Conservation (phyloP, 441 rosid genomes). For the Corymbia citriodora region DNA sequence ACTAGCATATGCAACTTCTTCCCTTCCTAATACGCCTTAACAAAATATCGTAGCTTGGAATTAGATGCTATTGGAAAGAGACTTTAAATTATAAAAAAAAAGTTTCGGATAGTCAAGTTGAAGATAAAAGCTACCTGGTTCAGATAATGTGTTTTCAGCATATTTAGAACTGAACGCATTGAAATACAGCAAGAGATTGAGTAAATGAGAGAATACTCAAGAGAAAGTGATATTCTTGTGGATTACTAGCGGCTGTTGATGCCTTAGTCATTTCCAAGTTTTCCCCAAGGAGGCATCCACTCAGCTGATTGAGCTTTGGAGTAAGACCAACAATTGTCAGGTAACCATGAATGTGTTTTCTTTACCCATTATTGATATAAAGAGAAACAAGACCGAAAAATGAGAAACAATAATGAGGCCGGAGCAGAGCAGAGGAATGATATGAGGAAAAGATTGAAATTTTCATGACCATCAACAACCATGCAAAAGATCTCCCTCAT, state of each 20-base stretch:
- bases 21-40: not conserved
- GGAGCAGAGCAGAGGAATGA: not conserved
- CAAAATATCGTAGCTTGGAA: not conserved
- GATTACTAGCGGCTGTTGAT: not conserved
- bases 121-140: not conserved
- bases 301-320: not conserved
- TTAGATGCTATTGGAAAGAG: not conserved
- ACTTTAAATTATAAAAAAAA: not conserved
- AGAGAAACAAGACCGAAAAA: not conserved
- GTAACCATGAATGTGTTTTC: not conserved
- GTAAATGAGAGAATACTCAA: not conserved
- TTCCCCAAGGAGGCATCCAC: not conserved
- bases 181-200: not conserved
- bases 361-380: not conserved
- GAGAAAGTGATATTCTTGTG: not conserved
- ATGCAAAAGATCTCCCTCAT: not conserved
- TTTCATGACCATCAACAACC: not conserved
- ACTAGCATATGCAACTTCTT: not conserved
- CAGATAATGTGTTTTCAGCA: not conserved
- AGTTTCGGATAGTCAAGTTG: not conserved
- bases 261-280: not conserved
- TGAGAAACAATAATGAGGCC: not conserved
- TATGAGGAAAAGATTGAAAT: not conserved
- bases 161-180: not conserved
- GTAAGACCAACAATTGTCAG: not conserved